Conservation (phyloP, 352 stramenopile genomes). For the Pythium insidiosum region DNA sequence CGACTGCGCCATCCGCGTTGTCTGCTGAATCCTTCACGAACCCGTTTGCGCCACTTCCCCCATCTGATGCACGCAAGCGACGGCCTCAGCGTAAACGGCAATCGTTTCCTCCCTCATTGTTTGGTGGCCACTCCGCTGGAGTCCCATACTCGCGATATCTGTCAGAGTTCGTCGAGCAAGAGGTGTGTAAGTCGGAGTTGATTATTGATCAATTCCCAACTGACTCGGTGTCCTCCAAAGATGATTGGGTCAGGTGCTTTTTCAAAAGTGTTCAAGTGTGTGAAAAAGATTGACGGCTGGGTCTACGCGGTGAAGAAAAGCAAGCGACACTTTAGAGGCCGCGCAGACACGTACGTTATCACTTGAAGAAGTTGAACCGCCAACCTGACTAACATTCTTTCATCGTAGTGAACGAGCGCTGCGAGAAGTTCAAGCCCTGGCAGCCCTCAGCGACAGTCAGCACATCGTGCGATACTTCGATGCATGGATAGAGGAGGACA, state of each 20-base stretch:
- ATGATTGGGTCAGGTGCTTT: conserved; percentile 82
- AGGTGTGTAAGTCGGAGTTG: too few relatives aligned
- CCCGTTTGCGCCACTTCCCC: conserved; percentile 50
- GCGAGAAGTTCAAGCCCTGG: conserved; percentile 75
- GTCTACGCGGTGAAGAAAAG: conserved; percentile 85
- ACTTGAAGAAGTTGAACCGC: too few relatives aligned
- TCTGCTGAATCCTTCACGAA: conserved; percentile 53
- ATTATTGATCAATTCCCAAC: too few relatives aligned
- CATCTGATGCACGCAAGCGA: conserved; percentile 51
- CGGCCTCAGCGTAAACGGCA: conserved; percentile 51
- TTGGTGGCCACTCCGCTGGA: conserved; percentile 15
- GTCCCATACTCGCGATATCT: conserved; percentile 70
- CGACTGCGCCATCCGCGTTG: conserved; percentile 3
- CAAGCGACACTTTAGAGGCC: conserved; percentile 75
- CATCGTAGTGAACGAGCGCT: conserved; percentile 47
- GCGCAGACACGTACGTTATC: conserved; percentile 68
- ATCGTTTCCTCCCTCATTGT: conserved; percentile 49
- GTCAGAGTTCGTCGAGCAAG: conserved; percentile 69
- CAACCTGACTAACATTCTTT: too few relatives aligned
- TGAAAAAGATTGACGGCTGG: conserved; percentile 85
- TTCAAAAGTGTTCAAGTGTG: conserved; percentile 82
- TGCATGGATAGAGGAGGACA: conserved; percentile 83
- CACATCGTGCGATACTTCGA: conserved; percentile 85
- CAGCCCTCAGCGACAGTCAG: conserved; percentile 65
- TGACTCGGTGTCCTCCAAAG: conserved; percentile 2